Evolutionary conservation across 495 filamentous ascomycete genomes (phyloP).

Genomic region (Rostrohypoxylon terebratum): DNA sequence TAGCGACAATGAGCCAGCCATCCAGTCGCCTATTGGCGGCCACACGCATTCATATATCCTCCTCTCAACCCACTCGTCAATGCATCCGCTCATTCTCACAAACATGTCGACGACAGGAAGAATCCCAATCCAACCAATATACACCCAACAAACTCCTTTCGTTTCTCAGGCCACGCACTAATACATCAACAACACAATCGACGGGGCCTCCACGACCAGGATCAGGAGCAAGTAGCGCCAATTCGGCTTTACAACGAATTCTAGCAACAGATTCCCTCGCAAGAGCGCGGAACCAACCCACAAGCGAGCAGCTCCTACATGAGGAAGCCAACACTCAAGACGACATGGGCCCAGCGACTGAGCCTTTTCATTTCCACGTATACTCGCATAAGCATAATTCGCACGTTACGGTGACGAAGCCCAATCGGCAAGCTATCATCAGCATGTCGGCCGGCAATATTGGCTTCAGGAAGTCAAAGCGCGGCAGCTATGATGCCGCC

Average conservation of each 20-base stretch:
- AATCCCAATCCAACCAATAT: neutral
- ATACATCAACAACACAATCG: neutral
- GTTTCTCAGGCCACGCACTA: neutral
- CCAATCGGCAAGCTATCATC: conserved; percentile 79
- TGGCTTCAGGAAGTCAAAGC: conserved; percentile 81
- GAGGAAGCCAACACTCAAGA: conserved; percentile 29
- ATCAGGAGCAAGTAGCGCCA: neutral
- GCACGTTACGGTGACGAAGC: conserved; percentile 86
- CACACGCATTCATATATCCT: conserved; percentile 48
- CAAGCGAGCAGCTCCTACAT: conserved; percentile 31
- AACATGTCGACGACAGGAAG: conserved; percentile 38
- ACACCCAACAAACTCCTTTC: neutral
- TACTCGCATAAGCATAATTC: conserved; percentile 91
- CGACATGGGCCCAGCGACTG: conserved; percentile 44
- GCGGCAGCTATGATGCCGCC: conserved; percentile 89
- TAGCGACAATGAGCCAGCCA: conserved; percentile 58
- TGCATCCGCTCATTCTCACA: conserved; percentile 59
- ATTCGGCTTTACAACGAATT: conserved; percentile 15
- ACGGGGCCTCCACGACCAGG: conserved; percentile 12
- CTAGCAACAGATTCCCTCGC: conserved; percentile 34
- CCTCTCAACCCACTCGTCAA: conserved; percentile 46
- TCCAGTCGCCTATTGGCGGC: conserved; percentile 61
- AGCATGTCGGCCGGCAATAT: conserved; percentile 83
- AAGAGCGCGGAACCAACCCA: conserved; percentile 39
- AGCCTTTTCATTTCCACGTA: conserved; percentile 87